These are phyloP conservation scores for Lichtheimia ornata DNA, from an alignment of 371 early-diverging fungal species.

Conservation along the genomic window DNA sequence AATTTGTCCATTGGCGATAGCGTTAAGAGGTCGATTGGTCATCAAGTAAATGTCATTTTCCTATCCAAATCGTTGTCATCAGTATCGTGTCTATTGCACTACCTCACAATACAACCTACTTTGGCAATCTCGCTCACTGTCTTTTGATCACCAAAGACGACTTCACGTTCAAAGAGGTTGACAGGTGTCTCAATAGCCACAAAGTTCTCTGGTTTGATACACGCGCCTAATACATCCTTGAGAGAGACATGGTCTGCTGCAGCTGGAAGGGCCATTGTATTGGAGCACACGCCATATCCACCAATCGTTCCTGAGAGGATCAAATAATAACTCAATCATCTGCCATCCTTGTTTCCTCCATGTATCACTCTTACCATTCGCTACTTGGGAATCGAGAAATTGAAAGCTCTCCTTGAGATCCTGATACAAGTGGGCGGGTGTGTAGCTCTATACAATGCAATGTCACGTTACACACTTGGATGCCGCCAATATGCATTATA, in stretches of 20 bases:
- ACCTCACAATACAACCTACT: constrained; percentile 22
- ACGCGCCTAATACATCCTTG: constrained; percentile 28
- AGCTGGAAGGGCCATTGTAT: constrained; percentile 60
- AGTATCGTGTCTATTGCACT: background rate
- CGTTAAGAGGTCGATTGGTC: constrained; percentile 75
- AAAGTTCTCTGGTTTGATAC: constrained; percentile 51
- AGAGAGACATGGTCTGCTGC: constrained; percentile 67
- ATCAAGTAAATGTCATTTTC: constrained; percentile 62
- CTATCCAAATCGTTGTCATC: constrained; percentile 13
- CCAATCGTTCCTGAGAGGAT: constrained; percentile 54
- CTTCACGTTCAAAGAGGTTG: constrained; percentile 77
- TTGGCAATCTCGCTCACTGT: constrained; percentile 60
- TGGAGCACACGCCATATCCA: constrained; percentile 75
- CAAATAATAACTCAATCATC: no score
- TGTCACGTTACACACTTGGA: constrained; percentile 8
- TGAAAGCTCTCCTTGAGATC: constrained; percentile 59
- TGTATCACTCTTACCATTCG: constrained; percentile 30
- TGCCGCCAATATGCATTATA: no score
- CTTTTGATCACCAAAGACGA: constrained; percentile 37
- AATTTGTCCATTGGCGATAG: constrained; percentile 69
- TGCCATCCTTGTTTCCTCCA: background rate
- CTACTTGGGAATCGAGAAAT: constrained; percentile 67
- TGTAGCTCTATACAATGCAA: constrained; percentile 27
- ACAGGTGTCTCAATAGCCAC: constrained; percentile 71
- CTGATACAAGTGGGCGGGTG: constrained; percentile 52